Evolutionary conservation across 805 yeast species (phyloP), one percentile per base, ranked within the genome.

Genomic region (Groenewaldozyma salmanticensis): DNA sequence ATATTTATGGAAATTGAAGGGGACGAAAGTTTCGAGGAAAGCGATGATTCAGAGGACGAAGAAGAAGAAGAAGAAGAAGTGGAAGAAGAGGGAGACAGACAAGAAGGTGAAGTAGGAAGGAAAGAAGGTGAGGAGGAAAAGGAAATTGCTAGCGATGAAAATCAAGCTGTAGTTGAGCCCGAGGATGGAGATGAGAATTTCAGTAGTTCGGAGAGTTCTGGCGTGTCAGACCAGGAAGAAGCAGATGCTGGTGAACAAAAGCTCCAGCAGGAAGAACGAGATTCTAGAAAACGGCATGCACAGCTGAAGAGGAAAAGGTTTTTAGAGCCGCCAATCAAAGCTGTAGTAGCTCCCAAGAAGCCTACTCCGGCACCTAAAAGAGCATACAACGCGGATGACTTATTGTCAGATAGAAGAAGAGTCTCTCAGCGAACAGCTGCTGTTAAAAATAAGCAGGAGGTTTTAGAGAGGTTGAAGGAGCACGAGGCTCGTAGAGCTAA

Each of bases 351-450:
- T 37, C 46, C 44, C 5, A 42, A 37, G 39, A 63, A 66, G 48
- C 60, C 62, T 19, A 56, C 39, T 6, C 35, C 41, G 3, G 32
- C 42, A 5, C 35, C 39, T 5, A 57, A 17, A 57, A 51, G 53
- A 47, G 20, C 27, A 19, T 37, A 13, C 16, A 37, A 46, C 4
- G 45, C 46, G 0, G 79, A 72, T 9, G 65, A 76, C 13, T 56
- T 83, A 21, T 55, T 81, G 17, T 60, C 68, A 13, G 59, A 66
- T 1, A 66, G 66, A 4, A 68, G 95, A 57, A 68, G 95, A 52
- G 74, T 81, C 0, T 83, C 95, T 0, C 74, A 85, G 15, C 74
- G 98, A 57, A 65, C 75, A 6, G 72, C 94, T 0, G 92, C 94
- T 0, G 72, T 84, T 4, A 77, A 78, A 50, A 85, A 77, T 56